These are phyloP conservation scores for Leonotis leonurus DNA, from an alignment of 257 asterid species.

Conservation along the genomic window DNA sequence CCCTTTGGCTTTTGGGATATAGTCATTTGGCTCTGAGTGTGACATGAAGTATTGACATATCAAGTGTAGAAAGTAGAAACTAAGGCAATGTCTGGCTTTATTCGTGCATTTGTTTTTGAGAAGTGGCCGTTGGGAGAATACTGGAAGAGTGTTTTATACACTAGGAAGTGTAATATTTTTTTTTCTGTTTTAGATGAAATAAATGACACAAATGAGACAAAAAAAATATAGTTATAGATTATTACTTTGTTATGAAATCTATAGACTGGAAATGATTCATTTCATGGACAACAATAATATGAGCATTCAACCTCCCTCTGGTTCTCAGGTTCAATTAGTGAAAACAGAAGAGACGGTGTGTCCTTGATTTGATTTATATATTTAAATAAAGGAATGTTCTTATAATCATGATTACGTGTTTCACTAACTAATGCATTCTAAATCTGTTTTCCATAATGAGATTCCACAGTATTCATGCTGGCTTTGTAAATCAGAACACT, in stretches of 20 bases:
- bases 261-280: background rate
- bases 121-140: background rate
- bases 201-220: background rate
- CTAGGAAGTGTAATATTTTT: no score
- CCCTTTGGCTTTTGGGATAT: background rate
- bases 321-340: background rate
- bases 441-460: no score
- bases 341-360: background rate
- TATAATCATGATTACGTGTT: background rate
- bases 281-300: background rate
- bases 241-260: background rate
- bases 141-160: no score
- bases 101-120: background rate
- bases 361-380: background rate
- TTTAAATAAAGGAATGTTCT: background rate
- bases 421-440: no score
- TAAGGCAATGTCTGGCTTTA: background rate
- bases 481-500: no score
- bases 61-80: background rate
- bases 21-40: background rate
- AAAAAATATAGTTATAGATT: background rate
- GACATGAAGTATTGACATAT: background rate
- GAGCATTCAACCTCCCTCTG: background rate
- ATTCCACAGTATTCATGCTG: no score
- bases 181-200: background rate